Evolutionary conservation across 345 rosid genomes (phyloP), one percentile per base, ranked within the genome.

Genomic region (Cardiospermum halicacabum): DNA sequence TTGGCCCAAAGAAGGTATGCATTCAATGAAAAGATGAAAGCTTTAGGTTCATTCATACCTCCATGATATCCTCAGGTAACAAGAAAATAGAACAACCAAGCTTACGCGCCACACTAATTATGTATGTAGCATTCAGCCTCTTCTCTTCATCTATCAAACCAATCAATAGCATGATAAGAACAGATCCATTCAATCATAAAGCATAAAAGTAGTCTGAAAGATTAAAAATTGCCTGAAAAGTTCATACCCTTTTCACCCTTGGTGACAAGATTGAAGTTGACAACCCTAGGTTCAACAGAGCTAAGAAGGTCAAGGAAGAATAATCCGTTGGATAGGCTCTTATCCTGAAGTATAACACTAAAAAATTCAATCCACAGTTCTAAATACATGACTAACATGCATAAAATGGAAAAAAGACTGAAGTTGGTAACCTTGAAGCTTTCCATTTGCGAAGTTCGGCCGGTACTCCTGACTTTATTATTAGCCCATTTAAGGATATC

Each of bases 31-130:
- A 16, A 43, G 49, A 43, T 43, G 6, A 9, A 45, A 45, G 50
- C n/a, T 18, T 45, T 37, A 64, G 39, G n/a, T n/a, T n/a, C n/a
- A n/a, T 48, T 43, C 45, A 25, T 74, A 90, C 98, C 99, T 91
- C 99, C 76, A 91, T 74, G 76, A 94, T 91, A 71, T 94, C 99
- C 65, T 94, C 99, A 3, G 99, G 99, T 72, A 94, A 70, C 82
- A 91, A 79, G 89, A 94, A 94, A 73, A 94, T 84, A 34, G 99
- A 91, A 77, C 99, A 94, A 1, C 99, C 99, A 1, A 94, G 91
- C 78, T 94, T 94, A 65, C 99, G 79, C 18, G 97, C 91, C 10
- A 91, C 99, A 9, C 97, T 94, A 69, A 94, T 84, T 73, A 85
- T 91, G 77, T 94, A 94, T 6, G 97, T 94, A 43, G 97, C 96